Evolutionary conservation across 208 protist species (phyloP), one percentile per base, ranked within the genome.

Genomic region (Porcisia hertigi): DNA sequence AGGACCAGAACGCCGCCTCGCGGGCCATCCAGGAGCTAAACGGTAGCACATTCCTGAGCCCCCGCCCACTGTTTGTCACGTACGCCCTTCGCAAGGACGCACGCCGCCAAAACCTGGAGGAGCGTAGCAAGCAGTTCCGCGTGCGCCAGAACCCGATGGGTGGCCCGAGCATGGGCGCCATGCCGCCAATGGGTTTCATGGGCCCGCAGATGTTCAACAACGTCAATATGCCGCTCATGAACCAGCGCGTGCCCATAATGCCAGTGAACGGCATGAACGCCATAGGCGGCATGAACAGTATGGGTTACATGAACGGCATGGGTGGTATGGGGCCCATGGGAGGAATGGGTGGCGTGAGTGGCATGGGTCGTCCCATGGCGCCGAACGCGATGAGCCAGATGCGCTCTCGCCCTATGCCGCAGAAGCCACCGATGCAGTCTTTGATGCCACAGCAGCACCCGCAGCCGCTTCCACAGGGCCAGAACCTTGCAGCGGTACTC

Each of bases 41-140:
- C 90, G 97, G 98, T 84, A 96, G 95, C 82, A 94, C 90, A 69
- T 97, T 98, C 82, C 86, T 99, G 57, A 92, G 93, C 83, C 90
- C 86, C 55, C 99, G 98, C 76, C 98, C 98, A 45, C 91, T 99
- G 53, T 99, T 99, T 88, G 98, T 99, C 43, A 98, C 97, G 36
- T 95, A 99, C 73, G 98, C 98, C 63, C 94, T 99, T 83, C 94
- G 96, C 86, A 99, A 98, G 87, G 98, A 99, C 54, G 92, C 96
- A n/a, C 91, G 98, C 75, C 92, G 94, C 49, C 90, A 92, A 79
- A 94, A 98, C 85, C 87, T 99, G 57, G 97, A 98, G 87, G 94
- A 95, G 80, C 92, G 92, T 79, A 91, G 84, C 73, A 94, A 92
- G 80, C 88, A 94, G 83, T 85, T 84, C 72, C 90, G 92, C 86